Percentiles rank a stretch among this genome's conserved stretches.
phyloP scores from a whole-genome alignment of 768 basidiomycete genomes.

The Pluteus cervinus region DNA sequence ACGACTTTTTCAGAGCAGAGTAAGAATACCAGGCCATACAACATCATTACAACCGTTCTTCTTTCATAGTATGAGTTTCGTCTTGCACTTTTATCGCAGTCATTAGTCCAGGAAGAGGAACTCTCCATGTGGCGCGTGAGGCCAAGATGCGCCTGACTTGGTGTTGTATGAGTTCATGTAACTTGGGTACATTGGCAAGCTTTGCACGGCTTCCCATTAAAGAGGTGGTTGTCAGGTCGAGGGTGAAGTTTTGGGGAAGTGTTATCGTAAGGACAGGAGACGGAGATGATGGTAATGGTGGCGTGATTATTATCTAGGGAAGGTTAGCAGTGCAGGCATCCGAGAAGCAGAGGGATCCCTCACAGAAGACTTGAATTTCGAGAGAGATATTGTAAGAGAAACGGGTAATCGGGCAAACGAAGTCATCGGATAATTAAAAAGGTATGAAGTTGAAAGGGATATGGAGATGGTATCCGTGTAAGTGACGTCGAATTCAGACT shows the following conservation, averaged over 20 bases:
- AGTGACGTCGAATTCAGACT: constrained; percentile 75
- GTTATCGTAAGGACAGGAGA: constrained; percentile 63
- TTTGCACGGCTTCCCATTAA: constrained; percentile 97
- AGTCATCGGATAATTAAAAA: constrained; percentile 79
- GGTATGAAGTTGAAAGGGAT: constrained; percentile 75
- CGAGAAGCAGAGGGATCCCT: constrained; percentile 17
- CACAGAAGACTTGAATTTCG: constrained; percentile 65
- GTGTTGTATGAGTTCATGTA: constrained; percentile 89
- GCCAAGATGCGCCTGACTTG: constrained; percentile 69
- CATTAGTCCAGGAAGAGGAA: constrained; percentile 61
- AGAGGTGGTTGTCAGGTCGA: constrained; percentile 84
- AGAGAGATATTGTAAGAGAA: constrained; percentile 72
- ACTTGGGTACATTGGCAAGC: constrained; percentile 93
- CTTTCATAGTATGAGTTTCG: constrained; percentile 29
- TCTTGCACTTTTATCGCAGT: constrained; percentile 25
- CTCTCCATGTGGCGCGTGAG: constrained; percentile 55
- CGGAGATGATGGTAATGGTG: constrained; percentile 47
- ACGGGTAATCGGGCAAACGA: constrained; percentile 82
- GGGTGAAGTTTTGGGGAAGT: constrained; percentile 80
- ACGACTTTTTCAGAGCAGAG: too few relatives aligned
- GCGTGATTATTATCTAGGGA: constrained; percentile 53
- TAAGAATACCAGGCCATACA: constrained; percentile 3
- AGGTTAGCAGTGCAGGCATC: too few relatives aligned
- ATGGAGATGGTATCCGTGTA: constrained; percentile 83
- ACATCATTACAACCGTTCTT: constrained; percentile 17